A percentile compares a stretch with the other conserved stretches of the same genome.
Conservation (phyloP, 805 yeast species). For the Monosporozyma servazzii region DNA sequence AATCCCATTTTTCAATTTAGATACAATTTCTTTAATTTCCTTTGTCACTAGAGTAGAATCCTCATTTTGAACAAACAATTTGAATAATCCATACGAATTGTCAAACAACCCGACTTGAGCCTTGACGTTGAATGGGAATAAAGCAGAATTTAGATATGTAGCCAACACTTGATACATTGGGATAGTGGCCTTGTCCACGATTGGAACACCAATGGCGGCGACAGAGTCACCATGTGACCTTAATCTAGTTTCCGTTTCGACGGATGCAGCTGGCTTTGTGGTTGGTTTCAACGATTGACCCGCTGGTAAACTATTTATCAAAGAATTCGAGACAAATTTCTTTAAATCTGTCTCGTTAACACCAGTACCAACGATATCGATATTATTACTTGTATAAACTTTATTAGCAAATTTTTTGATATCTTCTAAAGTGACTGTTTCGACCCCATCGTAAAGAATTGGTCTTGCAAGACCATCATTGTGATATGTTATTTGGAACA, state of each 20-base stretch:
- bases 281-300: conserved; percentile 42
- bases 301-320: conserved; percentile 47
- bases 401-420: conserved; percentile 56
- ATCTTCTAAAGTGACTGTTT: conserved; percentile 50
- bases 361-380: conserved; percentile 65
- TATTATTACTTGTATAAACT: conserved; percentile 61
- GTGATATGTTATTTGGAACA: conserved; percentile 65
- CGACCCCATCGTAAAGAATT: conserved; percentile 59
- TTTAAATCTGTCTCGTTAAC: conserved; percentile 62
- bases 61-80: conserved; percentile 53
- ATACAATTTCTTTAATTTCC: conserved; percentile 52
- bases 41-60: conserved; percentile 49
- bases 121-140: conserved; percentile 39
- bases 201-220: conserved; percentile 78
- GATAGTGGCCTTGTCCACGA: conserved; percentile 48
- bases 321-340: conserved; percentile 57
- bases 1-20: conserved; percentile 42
- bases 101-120: conserved; percentile 55
- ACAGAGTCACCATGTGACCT: conserved; percentile 56
- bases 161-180: conserved; percentile 64
- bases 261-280: conserved; percentile 40
- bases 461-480: conserved; percentile 85
- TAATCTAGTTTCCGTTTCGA: conserved; percentile 57
- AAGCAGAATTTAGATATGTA: conserved; percentile 52
- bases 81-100: conserved; percentile 77